phyloP scores from a whole-genome alignment of 2,329 filamentous ascomycete genomes.

The Paradendryphiella salina region DNA sequence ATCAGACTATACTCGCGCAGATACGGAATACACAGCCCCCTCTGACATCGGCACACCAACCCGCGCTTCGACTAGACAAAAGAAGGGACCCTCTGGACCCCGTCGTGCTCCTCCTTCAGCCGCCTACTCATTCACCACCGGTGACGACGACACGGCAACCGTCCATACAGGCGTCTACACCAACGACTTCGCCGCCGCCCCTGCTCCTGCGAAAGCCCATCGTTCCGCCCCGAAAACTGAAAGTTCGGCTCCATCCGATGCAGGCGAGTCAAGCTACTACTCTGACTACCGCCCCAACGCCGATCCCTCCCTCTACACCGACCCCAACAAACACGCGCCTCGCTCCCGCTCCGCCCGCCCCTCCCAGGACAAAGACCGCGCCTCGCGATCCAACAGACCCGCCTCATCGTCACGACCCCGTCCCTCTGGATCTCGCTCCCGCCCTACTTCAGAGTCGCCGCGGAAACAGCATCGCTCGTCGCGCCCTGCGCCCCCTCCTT shows the following conservation, averaged over 20 bases:
- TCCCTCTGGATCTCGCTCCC: conserved; percentile 35
- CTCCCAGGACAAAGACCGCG: conserved; percentile 17
- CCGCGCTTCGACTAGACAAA: conserved; percentile 19
- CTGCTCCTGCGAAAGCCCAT: not conserved
- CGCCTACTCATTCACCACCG: conserved; percentile 56
- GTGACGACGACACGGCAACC: conserved; percentile 49
- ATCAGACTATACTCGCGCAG: conserved; percentile 29
- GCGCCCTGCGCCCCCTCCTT: conserved; percentile 29
- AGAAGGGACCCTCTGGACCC: conserved; percentile 21
- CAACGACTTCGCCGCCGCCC: conserved; percentile 42
- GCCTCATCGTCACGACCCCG: conserved; percentile 19
- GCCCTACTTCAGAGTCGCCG: conserved; percentile 40
- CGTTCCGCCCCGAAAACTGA: conserved; percentile 10
- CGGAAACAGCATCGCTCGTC: conserved; percentile 42
- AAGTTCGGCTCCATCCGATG: conserved; percentile 27
- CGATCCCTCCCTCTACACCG: conserved; percentile 32
- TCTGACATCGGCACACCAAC: conserved; percentile 27
- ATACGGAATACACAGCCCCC: conserved; percentile 37
- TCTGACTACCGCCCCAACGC: conserved; percentile 48
- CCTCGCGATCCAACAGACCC: conserved; percentile 16
- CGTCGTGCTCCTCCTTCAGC: conserved; percentile 44
- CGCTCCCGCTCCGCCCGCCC: conserved; percentile 26
- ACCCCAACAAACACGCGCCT: conserved; percentile 25
- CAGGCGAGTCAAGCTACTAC: conserved; percentile 46
- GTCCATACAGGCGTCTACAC: conserved; percentile 49